A percentile compares a stretch with the other conserved stretches of the same genome.
phyloP scores from a whole-genome alignment of 768 basidiomycete genomes.

The Lactarius psammicola region DNA sequence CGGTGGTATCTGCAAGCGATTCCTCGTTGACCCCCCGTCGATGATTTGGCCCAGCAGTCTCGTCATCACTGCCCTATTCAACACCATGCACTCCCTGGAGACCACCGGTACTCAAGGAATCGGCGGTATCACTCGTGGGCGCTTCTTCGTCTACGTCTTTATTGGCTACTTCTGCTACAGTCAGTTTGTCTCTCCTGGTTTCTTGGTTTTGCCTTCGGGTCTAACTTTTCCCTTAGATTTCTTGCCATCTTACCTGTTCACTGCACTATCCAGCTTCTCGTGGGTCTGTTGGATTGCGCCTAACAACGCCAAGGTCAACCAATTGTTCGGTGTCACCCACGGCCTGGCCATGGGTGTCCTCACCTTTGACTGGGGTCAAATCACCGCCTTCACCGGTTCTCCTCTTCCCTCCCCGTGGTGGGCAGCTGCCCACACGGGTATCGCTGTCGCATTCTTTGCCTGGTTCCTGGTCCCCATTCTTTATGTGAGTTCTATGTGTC shows the following conservation, averaged over 20 bases:
- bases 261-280: slow-evolving; percentile 50
- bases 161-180: slow-evolving; percentile 37
- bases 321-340: slow-evolving; percentile 62
- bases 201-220: not conserved
- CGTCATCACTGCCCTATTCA: slow-evolving; percentile 44
- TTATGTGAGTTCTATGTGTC: slow-evolving; percentile 42
- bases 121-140: slow-evolving; percentile 50
- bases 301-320: slow-evolving; percentile 63
- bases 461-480: slow-evolving; percentile 7
- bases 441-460: slow-evolving; percentile 79
- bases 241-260: slow-evolving; percentile 10
- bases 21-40: slow-evolving; percentile 44
- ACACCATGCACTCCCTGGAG: slow-evolving; percentile 40
- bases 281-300: slow-evolving; percentile 91
- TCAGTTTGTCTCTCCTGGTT: slow-evolving; percentile 44
- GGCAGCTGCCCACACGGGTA: slow-evolving; percentile 87
- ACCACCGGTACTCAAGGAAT: slow-evolving; percentile 44
- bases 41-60: slow-evolving; percentile 48
- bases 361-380: slow-evolving; percentile 90
- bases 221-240: not conserved
- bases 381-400: slow-evolving; percentile 57
- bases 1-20: slow-evolving; percentile 44
- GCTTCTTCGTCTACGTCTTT: slow-evolving; percentile 51
- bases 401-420: slow-evolving; percentile 60
- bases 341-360: slow-evolving; percentile 61